Evolutionary conservation across 1,284 basidiomycete species (phyloP), one percentile per base, ranked within the genome.

Genomic region (Cutaneotrichosporon cyanovorans): DNA sequence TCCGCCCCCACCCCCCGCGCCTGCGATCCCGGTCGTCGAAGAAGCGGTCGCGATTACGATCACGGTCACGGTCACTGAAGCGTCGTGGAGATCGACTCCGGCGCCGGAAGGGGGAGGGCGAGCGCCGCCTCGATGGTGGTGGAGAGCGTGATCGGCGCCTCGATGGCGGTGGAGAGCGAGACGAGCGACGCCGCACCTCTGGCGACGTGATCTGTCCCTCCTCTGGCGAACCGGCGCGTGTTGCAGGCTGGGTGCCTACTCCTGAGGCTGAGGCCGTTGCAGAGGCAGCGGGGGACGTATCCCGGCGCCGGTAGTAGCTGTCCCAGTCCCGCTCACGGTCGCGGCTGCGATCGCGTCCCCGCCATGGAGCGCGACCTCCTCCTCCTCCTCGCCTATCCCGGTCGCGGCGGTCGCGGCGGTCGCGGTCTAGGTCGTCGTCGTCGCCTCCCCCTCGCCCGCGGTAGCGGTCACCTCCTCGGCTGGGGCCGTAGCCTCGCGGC

Each of bases 151-250:
- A 16, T 47, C 45, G 32, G 39, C n/a, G 12, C 25, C 37, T n/a
- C 45, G 16, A 21, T n/a, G n/a, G n/a, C 39, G 37, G 18, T 37
- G 46, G 43, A 9, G 48, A 45, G 18, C 42, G 30, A n/a, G n/a
- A n/a, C 3, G 25, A 33, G 12, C 51, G 41, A 14, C 51, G 39
- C 20, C 45, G 38, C 8, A 40, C 16, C 0, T 47, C 45, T 0
- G 56, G 63, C 0, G 61, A 63, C 5, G 60, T 62, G 35, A 68
- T 68, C 40, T 68, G 66, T 0, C 66, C 66, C 46, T 68, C 66
- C 55, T 68, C 66, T 4, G 65, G 65, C 15, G 62, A 55, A 1
- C 50, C 62, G 10, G 60, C 62, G 31, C 59, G 43, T 18, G 28
- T 41, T 12, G 45, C 12, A 6, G 32, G 18, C 15, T 30, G 23